Percentiles rank a stretch among this genome's conserved stretches.
These are phyloP conservation scores for Trypanosoma platydactyli DNA, from an alignment of 208 protist genomes.

Conservation along the genomic window DNA sequence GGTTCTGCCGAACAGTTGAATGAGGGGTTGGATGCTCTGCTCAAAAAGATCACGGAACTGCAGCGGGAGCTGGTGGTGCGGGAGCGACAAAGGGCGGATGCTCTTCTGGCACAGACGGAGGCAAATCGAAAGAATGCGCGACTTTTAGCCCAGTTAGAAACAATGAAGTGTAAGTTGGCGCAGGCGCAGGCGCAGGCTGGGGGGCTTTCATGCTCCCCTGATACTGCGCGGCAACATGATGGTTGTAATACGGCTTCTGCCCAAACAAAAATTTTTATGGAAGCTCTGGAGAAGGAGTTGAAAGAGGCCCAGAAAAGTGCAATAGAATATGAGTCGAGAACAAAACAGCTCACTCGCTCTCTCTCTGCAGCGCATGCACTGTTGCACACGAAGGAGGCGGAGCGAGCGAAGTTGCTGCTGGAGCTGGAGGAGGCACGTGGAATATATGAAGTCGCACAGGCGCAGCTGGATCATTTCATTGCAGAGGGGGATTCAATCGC, in stretches of 20 bases:
- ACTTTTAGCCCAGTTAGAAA: not conserved
- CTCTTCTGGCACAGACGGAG: slow-evolving; percentile 1
- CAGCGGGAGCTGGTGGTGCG: slow-evolving; percentile 12
- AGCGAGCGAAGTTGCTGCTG: not conserved
- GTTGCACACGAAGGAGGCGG: slow-evolving; percentile 3
- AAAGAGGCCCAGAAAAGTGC: not conserved
- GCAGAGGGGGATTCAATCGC: not conserved
- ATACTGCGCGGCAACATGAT: not conserved
- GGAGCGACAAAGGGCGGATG: slow-evolving; percentile 8
- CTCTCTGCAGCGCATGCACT: slow-evolving; percentile 5
- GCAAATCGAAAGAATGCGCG: slow-evolving; percentile 1
- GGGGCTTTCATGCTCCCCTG: not conserved
- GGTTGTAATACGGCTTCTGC: not conserved
- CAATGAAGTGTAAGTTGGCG: slow-evolving; percentile 3
- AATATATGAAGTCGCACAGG: not conserved
- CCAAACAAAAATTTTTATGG: not conserved
- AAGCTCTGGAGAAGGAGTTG: slow-evolving; percentile 10
- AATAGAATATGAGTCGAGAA: not conserved
- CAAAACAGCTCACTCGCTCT: not conserved
- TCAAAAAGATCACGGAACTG: slow-evolving; percentile 20
- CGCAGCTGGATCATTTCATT: not conserved
- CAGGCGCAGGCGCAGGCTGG: not conserved
- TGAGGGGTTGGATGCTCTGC: slow-evolving; percentile 9
- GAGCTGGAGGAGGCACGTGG: slow-evolving; percentile 1
- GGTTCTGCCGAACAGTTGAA: slow-evolving; percentile 4